Conservation (phyloP, 2,329 filamentous ascomycete genomes). For the Bipolaris bicolor region DNA sequence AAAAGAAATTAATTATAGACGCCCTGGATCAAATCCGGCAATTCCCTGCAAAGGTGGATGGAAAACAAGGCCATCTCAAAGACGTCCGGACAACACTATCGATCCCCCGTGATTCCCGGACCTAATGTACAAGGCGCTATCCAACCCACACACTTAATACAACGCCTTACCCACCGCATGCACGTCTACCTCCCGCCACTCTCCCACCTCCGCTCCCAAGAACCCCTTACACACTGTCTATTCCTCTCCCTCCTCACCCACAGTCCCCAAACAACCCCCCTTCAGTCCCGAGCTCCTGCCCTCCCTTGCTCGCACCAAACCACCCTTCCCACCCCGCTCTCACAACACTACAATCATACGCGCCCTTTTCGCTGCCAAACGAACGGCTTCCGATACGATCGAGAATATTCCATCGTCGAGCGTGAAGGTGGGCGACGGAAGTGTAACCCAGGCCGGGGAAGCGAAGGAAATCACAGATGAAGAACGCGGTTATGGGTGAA, state of each 20-base stretch:
- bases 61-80: not conserved
- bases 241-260: slow-evolving; percentile 34
- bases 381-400: slow-evolving; percentile 35
- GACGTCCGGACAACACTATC: not conserved
- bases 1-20: not conserved
- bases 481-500: no score
- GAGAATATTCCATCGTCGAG: slow-evolving; percentile 44
- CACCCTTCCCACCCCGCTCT: slow-evolving; percentile 35
- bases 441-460: slow-evolving; percentile 48
- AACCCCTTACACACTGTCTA: slow-evolving; percentile 50
- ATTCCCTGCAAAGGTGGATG: no score
- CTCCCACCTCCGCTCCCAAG: slow-evolving; percentile 36
- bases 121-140: not conserved
- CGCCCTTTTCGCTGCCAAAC: slow-evolving; percentile 33
- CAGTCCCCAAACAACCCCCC: slow-evolving; percentile 10
- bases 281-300: slow-evolving; percentile 42
- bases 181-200: slow-evolving; percentile 43
- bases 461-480: no score
- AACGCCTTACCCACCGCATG: slow-evolving; percentile 49
- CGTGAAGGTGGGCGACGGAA: slow-evolving; percentile 49
- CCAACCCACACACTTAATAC: slow-evolving; percentile 33
- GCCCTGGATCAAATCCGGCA: not conserved
- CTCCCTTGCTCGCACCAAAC: slow-evolving; percentile 42
- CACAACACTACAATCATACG: slow-evolving; percentile 44
- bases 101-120: not conserved